Base-by-base conservation (phyloP, 805 yeast genomes). In the Myxozyma mucilagina region DNA sequence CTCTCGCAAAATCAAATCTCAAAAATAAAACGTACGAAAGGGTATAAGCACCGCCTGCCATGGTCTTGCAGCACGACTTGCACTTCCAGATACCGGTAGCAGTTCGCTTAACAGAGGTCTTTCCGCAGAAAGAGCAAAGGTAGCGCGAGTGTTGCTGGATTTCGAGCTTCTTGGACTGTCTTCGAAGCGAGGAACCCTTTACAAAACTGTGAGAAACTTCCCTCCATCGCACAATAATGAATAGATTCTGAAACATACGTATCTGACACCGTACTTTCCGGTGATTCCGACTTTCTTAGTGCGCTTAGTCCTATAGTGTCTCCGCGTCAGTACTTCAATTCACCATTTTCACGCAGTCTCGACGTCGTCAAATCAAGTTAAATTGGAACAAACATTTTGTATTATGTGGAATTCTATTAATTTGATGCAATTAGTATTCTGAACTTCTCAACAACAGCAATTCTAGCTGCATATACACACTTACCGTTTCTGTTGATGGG, bases 251-350 rank as follows among this genome's bases (percentile, higher is more conserved):
- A 11, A 8, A 61, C 65, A 51, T 54, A 61, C 65, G 86, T 94
- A 94, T 87, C 99, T 92, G 84, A 94, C 97, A 90, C 99, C 99
- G 87, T 90, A 94, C 86, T 96, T 96, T 87, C 99, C 99, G 81
- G 99, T 94, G 87, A 94, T 94, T 83, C 99, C 99, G 81, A 94
- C 99, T 90, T 94, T 94, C 96, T 94, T 94, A 75, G 99, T 94
- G 89, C 99, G 93, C 85, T 96, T 94, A 83, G 99, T 89, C 99
- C 97, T 90, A 53, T 10, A 43, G 2, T n/a, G 29, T 44, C 29
- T n/a, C 44, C 8, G 4, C 16, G 24, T 47, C 41, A 47, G 52
- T 16, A 47, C 38, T 9, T 39, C 13, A 2, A 31, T 7, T 18
- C 9, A 7, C 41, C n/a, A 41, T 2, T 35, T 41, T n/a, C 8